Percentiles rank a stretch among this genome's conserved stretches.
These are phyloP conservation scores for Avena insularis DNA, from an alignment of 176 grass and related monocot species.

Conservation along the genomic window DNA sequence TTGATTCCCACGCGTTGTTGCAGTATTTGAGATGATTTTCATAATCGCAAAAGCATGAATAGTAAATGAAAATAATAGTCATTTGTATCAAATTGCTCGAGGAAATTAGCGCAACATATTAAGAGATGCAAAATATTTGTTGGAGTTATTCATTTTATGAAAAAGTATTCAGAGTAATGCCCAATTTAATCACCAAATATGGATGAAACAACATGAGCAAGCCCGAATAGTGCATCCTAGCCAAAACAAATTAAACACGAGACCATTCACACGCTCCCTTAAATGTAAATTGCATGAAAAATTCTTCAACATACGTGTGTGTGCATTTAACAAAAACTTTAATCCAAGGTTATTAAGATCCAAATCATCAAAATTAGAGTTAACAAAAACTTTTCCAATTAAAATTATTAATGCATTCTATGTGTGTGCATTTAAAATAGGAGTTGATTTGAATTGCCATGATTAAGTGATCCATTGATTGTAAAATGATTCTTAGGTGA, in stretches of 20 bases:
- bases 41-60: background rate
- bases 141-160: background rate
- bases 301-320: background rate
- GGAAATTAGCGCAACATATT: background rate
- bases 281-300: background rate
- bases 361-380: no score
- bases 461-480: no score
- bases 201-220: background rate
- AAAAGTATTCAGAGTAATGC: background rate
- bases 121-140: background rate
- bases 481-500: no score
- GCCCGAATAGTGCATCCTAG: background rate
- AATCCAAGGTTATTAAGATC: no score
- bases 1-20: background rate
- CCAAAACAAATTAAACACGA: background rate
- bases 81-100: background rate
- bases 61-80: background rate
- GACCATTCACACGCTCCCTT: background rate
- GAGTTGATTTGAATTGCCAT: no score
- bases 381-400: no score
- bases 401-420: no score
- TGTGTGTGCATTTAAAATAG: no score
- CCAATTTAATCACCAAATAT: background rate
- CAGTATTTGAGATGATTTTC: background rate
- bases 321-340: no score